Evolutionary conservation across 257 asterid species (phyloP).

Genomic region (Mitragyna speciosa): DNA sequence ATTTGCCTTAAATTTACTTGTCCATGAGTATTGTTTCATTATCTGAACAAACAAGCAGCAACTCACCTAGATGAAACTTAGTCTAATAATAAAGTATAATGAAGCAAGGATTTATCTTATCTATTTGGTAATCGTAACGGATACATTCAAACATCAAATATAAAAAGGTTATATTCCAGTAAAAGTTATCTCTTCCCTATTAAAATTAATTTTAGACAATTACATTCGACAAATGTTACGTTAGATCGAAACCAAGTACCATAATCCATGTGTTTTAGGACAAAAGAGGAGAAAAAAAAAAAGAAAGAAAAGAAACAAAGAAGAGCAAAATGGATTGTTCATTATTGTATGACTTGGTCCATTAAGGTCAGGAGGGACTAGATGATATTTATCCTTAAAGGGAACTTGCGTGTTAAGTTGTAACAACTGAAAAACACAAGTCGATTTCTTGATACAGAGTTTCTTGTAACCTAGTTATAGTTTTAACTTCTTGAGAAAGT

Average conservation of each 20-base stretch:
- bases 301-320: too few species aligned
- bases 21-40: neutral
- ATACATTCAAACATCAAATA: too few species aligned
- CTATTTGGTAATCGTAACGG: too few species aligned
- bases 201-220: neutral
- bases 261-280: too few species aligned
- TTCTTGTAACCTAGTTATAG: neutral
- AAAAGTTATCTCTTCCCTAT: too few species aligned
- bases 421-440: neutral
- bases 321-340: neutral
- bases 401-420: neutral
- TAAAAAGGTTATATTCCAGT: too few species aligned
- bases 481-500: neutral
- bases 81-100: too few species aligned
- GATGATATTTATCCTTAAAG: neutral
- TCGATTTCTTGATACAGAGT: neutral
- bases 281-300: too few species aligned
- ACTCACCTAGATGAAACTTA: neutral
- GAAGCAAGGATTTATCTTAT: too few species aligned
- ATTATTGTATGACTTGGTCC: neutral
- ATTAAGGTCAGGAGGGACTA: neutral
- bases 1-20: neutral
- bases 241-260: neutral
- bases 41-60: neutral
- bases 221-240: neutral